Conservation (phyloP, 495 filamentous ascomycete species). For the Tuber magnatum region DNA sequence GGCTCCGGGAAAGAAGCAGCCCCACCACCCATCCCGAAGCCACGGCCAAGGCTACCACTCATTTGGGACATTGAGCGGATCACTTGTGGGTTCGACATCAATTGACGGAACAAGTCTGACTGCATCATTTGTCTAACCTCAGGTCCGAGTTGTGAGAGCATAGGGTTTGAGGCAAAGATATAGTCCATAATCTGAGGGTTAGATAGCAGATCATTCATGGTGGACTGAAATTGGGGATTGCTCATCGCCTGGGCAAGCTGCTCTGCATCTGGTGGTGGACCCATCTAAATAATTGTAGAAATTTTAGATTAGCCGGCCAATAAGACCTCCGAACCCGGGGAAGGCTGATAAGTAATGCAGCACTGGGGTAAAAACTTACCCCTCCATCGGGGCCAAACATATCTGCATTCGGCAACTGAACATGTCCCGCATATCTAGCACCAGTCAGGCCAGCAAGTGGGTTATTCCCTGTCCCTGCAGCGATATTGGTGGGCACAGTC, state of each 20-base stretch:
- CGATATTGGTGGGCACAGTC: slow-evolving; percentile 79
- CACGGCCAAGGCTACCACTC: slow-evolving; percentile 52
- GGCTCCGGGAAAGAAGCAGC: slow-evolving; percentile 69
- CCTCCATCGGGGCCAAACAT: slow-evolving; percentile 96
- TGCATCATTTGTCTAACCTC: slow-evolving; percentile 74
- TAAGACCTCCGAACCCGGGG: not conserved
- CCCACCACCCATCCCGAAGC: slow-evolving; percentile 43
- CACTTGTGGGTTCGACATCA: slow-evolving; percentile 90
- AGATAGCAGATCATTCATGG: slow-evolving; percentile 86
- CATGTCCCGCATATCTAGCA: slow-evolving; percentile 86
- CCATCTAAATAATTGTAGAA: slow-evolving; percentile 59
- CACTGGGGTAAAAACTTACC: slow-evolving; percentile 53
- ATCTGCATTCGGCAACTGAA: slow-evolving; percentile 75
- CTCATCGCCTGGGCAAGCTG: slow-evolving; percentile 74
- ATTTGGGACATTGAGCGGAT: slow-evolving; percentile 73
- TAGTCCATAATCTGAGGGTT: slow-evolving; percentile 88
- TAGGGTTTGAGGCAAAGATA: slow-evolving; percentile 83
- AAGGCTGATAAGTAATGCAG: not conserved
- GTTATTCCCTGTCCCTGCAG: slow-evolving; percentile 84
- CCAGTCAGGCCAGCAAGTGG: slow-evolving; percentile 86
- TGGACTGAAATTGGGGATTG: slow-evolving; percentile 72
- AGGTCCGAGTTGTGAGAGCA: slow-evolving; percentile 75
- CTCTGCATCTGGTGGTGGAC: slow-evolving; percentile 72
- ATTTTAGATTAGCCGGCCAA: slow-evolving; percentile 37
- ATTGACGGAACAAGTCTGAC: slow-evolving; percentile 76